These are phyloP conservation scores for Komagataella mondaviorum DNA, from an alignment of 805 yeast species.

Conservation along the genomic window DNA sequence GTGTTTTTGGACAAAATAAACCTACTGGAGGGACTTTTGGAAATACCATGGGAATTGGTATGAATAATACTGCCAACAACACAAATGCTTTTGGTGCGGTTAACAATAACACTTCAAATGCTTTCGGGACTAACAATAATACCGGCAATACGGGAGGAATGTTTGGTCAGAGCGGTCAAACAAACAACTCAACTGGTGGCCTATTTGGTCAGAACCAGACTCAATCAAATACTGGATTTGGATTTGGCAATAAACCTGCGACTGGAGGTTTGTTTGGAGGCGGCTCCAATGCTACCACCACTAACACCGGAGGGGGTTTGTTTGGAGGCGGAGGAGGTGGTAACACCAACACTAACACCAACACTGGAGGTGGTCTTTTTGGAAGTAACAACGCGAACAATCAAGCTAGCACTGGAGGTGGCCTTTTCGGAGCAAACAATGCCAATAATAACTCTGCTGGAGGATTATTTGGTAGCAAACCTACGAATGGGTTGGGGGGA, in stretches of 20 bases:
- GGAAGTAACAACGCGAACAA: conserved; percentile 5
- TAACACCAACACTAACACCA: conserved; percentile 9
- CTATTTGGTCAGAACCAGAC: conserved; percentile 3
- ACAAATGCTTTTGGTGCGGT: conserved; percentile 14
- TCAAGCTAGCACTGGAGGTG: conserved; percentile 8
- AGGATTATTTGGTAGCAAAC: conserved; percentile 21
- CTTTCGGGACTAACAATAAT: conserved; percentile 8
- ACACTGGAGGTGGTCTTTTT: conserved; percentile 1
- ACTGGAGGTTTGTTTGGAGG: conserved; percentile 21
- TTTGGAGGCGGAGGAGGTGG: conserved; percentile 4
- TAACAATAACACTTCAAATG: conserved; percentile 7
- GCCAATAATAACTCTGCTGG: conserved; percentile 13
- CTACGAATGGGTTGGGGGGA: conserved; percentile 4
- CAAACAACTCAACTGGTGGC: conserved; percentile 5
- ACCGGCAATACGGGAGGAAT: conserved; percentile 4
- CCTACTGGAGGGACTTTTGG: conserved; percentile 10
- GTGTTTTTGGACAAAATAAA: conserved; percentile 24
- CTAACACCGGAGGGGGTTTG: conserved; percentile 3
- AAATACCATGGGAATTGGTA: conserved; percentile 10
- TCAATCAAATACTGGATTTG: conserved; percentile 11
- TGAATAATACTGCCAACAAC: conserved; percentile 11
- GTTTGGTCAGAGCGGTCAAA: conserved; percentile 6
- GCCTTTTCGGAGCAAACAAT: conserved; percentile 15
- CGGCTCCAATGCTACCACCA: conserved; percentile 8
- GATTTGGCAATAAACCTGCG: conserved; percentile 14